Evolutionary conservation across 768 basidiomycete species (phyloP).

Genomic region (Trametes punicea): DNA sequence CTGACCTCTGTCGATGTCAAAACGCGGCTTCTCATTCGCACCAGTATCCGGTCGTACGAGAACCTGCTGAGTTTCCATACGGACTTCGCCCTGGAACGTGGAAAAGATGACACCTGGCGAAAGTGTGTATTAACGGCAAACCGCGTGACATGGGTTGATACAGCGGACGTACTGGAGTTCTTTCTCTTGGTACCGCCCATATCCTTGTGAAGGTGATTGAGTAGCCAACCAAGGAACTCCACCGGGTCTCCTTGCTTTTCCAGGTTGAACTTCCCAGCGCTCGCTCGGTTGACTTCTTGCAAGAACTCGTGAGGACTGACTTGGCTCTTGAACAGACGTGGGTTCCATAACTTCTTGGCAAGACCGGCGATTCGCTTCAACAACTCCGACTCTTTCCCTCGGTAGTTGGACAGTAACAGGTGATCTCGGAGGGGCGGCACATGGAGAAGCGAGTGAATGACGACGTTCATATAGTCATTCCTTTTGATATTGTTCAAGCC

Average conservation of each 20-base stretch:
- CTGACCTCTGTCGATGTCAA: slow-evolving; percentile 92
- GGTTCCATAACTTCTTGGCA: slow-evolving; percentile 96
- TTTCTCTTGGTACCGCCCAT: slow-evolving; percentile 91
- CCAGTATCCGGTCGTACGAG: slow-evolving; percentile 76
- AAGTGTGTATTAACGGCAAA: neutral
- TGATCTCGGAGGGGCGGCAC: slow-evolving; percentile 86
- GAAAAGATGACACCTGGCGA: slow-evolving; percentile 81
- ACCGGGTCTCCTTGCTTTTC: slow-evolving; percentile 95
- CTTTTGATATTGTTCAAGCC: slow-evolving; percentile 97
- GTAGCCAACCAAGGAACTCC: slow-evolving; percentile 93
- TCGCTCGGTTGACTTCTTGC: slow-evolving; percentile 91
- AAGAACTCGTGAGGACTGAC: slow-evolving; percentile 98
- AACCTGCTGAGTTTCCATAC: slow-evolving; percentile 91
- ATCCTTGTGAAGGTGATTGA: slow-evolving; percentile 91
- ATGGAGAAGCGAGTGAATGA: slow-evolving; percentile 91
- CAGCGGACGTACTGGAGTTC: slow-evolving; percentile 69
- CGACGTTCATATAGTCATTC: slow-evolving; percentile 97
- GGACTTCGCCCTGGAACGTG: slow-evolving; percentile 91
- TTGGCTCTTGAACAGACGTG: slow-evolving; percentile 93
- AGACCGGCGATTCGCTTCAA: slow-evolving; percentile 83
- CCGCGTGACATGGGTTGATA: slow-evolving; percentile 19
- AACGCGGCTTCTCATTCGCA: slow-evolving; percentile 77
- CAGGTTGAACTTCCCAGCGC: slow-evolving; percentile 85
- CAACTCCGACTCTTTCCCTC: slow-evolving; percentile 79
- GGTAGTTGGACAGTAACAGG: slow-evolving; percentile 72